Evolutionary conservation across 371 early-diverging fungal genomes (phyloP), one percentile per base, ranked within the genome.

Genomic region (Mortierella sp.): DNA sequence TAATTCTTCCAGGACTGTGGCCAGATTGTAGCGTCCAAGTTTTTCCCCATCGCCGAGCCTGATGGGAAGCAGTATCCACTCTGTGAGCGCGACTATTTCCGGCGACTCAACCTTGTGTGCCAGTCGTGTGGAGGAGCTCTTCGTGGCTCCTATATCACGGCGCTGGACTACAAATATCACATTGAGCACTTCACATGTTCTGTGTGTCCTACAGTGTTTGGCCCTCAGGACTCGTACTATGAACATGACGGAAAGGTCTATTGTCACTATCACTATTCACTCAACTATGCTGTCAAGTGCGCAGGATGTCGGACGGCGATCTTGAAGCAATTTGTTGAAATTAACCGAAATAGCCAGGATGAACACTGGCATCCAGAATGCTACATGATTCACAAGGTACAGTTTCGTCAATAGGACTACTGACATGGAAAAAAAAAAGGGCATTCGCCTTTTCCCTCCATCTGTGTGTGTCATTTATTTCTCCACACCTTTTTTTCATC

Each of bases 361-460:
- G 89, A 88, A 59, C 91, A 92, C 57, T 98, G 98, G 98, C 98
- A 98, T 73, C 98, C 98, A 8, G 95, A 96, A 77, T 98, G 98
- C 80, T 98, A 98, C 79, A 97, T 96, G 98, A 95, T 98, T 50
- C 92, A 94, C 84, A 96, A 94, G 86, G 90, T 90, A 77, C n/a
- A n/a, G n/a, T n/a, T n/a, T n/a, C n/a, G n/a, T n/a, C n/a, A n/a
- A n/a, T n/a, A n/a, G n/a, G n/a, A n/a, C n/a, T n/a, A n/a, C n/a
- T n/a, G n/a, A n/a, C n/a, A n/a, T n/a, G n/a, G n/a, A n/a, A n/a
- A n/a, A n/a, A n/a, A n/a, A n/a, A n/a, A n/a, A n/a, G n/a, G n/a
- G n/a, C n/a, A n/a, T n/a, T n/a, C n/a, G n/a, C n/a, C n/a, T n/a
- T n/a, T n/a, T n/a, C n/a, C n/a, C n/a, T n/a, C n/a, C n/a, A n/a